phyloP scores from a whole-genome alignment of 352 stramenopile genomes.

The Pythium oligandrum region DNA sequence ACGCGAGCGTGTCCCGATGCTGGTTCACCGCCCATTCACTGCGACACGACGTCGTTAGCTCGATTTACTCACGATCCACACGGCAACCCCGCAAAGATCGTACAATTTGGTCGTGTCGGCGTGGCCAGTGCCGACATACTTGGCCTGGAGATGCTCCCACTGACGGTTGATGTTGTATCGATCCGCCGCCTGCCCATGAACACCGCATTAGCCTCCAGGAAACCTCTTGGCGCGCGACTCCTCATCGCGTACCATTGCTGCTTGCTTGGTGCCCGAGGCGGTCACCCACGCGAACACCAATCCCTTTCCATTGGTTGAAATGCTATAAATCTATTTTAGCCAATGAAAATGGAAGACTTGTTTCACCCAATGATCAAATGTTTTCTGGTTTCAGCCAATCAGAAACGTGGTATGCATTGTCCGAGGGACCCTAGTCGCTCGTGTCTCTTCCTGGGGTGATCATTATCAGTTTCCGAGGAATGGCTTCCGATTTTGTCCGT shows the following conservation, averaged over 20 bases:
- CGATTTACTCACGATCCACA: neutral
- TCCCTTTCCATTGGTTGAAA: no score
- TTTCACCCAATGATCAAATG: no score
- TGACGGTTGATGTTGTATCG: constrained; percentile 91
- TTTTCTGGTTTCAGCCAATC: no score
- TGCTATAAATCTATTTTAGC: no score
- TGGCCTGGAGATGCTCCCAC: constrained; percentile 92
- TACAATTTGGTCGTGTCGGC: constrained; percentile 97
- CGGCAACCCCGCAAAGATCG: constrained; percentile 18
- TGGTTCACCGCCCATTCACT: constrained; percentile 98
- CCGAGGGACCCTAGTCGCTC: no score
- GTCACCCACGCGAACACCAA: no score
- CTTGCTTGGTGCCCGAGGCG: no score
- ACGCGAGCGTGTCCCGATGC: constrained; percentile 97
- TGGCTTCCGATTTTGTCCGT: no score
- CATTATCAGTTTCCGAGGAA: no score
- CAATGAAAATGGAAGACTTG: no score
- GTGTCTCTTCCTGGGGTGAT: no score
- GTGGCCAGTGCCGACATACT: constrained; percentile 95
- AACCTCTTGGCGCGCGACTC: neutral
- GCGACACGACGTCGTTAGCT: neutral
- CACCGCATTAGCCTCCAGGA: neutral
- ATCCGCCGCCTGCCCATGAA: constrained; percentile 55
- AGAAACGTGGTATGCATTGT: no score
- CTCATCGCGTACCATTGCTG: constrained; percentile 2